Evolutionary conservation across 306 rosid species (phyloP), one percentile per base, ranked within the genome.

Genomic region (Cucumis melo): DNA sequence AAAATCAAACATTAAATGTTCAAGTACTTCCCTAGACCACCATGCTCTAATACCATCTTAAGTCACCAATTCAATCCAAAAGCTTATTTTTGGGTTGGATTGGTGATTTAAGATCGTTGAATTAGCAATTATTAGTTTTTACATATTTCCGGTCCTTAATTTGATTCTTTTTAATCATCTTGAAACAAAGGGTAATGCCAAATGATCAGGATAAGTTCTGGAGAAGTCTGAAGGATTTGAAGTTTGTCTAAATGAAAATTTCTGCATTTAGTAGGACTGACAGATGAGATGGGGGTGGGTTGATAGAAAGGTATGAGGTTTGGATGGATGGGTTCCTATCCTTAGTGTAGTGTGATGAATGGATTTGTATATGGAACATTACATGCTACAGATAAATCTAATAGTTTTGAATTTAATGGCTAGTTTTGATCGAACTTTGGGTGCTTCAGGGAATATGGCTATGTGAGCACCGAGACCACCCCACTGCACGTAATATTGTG

Each of bases 371-470:
- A 66, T 24, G 58, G 10, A 70, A 48, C 9, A 36, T n/a, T 12
- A 39, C 23, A 10, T 71, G 42, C 34, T 72, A 48, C 36, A 68
- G 44, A 73, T 73, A 61, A 48, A 68, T 21, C 32, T 70, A 17
- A 8, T 27, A 51, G 20, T 44, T 32, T 36, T 11, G 55, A 6
- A 23, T 46, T 29, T 21, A 44, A 73, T 46, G 21, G 32, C 11
- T 68, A 46, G 46, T 46, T 44, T 20, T 67, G 19, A 46, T 55
- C n/a, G 68, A 44, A 16, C 9, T 14, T 14, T 48, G 60, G 64
- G 27, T 87, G 67, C 76, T 82, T 57, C 84, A 93, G 93, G 97
- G 98, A 57, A 93, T 93, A 86, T 91, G 97, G 98, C 87, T 89
- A 15, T 91, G 97, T 73, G 97, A 91, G 89, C 95, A 91, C 80